phyloP scores from a whole-genome alignment of 2,329 filamentous ascomycete genomes.

The Cryphonectria japonica region DNA sequence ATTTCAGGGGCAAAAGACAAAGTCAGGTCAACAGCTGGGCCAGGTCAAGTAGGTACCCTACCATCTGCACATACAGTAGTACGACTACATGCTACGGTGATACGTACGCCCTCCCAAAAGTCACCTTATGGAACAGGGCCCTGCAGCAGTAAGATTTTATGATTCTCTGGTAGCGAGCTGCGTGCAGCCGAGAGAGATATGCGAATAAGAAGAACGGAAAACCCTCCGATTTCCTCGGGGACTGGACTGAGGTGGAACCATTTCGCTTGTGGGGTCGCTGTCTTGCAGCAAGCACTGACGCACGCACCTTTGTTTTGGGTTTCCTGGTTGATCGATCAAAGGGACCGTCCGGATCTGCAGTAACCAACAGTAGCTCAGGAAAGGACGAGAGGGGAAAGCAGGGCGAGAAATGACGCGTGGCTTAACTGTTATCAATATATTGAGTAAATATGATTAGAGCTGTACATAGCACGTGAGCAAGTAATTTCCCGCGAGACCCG shows the following conservation, averaged over 20 bases:
- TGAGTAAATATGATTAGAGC: too few species aligned
- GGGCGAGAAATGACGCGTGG: background rate
- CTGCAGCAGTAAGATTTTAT: background rate
- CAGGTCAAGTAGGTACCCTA: too few species aligned
- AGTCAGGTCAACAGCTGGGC: too few species aligned
- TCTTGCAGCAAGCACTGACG: background rate
- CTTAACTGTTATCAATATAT: background rate
- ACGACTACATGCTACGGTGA: background rate
- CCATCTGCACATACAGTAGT: background rate
- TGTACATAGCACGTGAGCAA: too few species aligned
- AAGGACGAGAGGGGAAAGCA: background rate
- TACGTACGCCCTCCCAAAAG: too few species aligned
- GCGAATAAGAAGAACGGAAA: background rate
- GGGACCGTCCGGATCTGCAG: background rate
- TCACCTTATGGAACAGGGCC: background rate
- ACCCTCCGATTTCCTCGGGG: too few species aligned
- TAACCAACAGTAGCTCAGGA: background rate
- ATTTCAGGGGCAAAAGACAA: too few species aligned
- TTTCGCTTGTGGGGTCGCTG: background rate
- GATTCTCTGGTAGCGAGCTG: background rate
- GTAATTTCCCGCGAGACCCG: too few species aligned
- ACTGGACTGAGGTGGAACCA: background rate
- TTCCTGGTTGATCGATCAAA: background rate
- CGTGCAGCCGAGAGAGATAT: background rate
- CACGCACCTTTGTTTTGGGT: background rate